A percentile compares a stretch with the other conserved stretches of the same genome.
phyloP scores from a whole-genome alignment of 1,139 yeast species.

The Saccharomycopsis hybrid region DNA sequence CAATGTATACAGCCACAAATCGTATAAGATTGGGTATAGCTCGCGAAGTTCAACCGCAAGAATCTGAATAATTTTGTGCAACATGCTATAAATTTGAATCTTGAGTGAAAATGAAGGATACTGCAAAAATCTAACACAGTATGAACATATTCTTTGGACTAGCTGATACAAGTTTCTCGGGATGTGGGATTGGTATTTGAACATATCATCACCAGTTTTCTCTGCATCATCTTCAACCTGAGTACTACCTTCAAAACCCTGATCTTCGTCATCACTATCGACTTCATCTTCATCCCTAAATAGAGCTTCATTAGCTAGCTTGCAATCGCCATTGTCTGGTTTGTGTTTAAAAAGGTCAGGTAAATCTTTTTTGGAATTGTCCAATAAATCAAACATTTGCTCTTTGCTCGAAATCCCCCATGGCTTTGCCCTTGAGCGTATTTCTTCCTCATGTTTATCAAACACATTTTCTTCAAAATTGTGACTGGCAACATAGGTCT shows the following conservation, averaged over 20 bases:
- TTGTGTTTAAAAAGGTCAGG: conserved; percentile 26
- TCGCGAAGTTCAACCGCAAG: conserved; percentile 54
- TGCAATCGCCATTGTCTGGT: not conserved
- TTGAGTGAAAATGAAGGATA: conserved; percentile 58
- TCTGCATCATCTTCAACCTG: conserved; percentile 27
- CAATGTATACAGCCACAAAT: conserved; percentile 58
- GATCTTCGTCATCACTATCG: conserved; percentile 40
- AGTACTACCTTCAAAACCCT: conserved; percentile 23
- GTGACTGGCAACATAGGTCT: conserved; percentile 31
- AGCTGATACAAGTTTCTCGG: conserved; percentile 53
- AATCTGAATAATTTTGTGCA: conserved; percentile 48
- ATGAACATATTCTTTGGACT: conserved; percentile 54
- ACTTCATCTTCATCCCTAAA: not conserved
- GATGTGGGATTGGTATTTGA: conserved; percentile 42
- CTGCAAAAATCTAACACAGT: conserved; percentile 65
- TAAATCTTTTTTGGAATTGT: conserved; percentile 33
- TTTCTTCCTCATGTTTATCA: conserved; percentile 23
- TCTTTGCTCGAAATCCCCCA: conserved; percentile 47
- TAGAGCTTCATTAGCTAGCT: not conserved
- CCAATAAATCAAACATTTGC: conserved; percentile 37
- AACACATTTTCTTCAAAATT: conserved; percentile 24
- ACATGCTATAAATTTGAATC: conserved; percentile 48
- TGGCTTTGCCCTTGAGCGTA: conserved; percentile 29
- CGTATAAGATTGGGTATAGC: conserved; percentile 62
- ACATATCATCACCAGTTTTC: conserved; percentile 26